These are phyloP conservation scores for Colletotrichum sp. DNA, from an alignment of 2,329 filamentous ascomycete genomes.

Conservation along the genomic window DNA sequence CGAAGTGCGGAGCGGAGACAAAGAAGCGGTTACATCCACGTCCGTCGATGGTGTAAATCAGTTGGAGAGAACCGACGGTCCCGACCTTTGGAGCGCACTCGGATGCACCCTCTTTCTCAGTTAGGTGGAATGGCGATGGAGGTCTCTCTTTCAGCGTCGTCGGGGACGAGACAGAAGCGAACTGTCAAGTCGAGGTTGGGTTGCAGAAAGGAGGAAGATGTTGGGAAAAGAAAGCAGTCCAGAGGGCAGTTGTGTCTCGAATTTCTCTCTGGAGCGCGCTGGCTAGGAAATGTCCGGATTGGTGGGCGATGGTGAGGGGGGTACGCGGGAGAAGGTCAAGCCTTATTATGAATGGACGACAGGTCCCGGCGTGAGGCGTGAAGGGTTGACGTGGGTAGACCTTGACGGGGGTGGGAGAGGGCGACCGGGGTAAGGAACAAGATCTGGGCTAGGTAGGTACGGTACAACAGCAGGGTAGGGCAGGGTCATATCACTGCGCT, in stretches of 20 bases:
- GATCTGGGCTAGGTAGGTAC: constrained; percentile 22
- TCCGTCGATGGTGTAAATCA: background rate
- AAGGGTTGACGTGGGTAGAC: constrained; percentile 22
- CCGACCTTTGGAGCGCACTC: constrained; percentile 6
- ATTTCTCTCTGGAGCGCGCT: constrained; percentile 20
- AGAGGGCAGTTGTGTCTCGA: constrained; percentile 21
- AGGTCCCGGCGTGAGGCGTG: constrained; percentile 20
- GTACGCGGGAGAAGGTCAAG: constrained; percentile 23
- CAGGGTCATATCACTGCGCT: constrained; percentile 21
- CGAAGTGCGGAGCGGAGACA: constrained; percentile 13
- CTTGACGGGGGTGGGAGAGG: background rate
- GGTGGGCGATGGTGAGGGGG: constrained; percentile 19
- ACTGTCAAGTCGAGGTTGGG: background rate
- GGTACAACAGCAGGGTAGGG: constrained; percentile 7
- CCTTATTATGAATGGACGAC: constrained; percentile 24
- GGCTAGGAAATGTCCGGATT: constrained; percentile 16
- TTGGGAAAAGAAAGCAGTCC: constrained; percentile 20
- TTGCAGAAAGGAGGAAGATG: constrained; percentile 10
- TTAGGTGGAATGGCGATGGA: background rate
- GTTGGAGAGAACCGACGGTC: constrained; percentile 2
- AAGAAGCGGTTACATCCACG: constrained; percentile 20
- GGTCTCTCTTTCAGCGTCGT: background rate
- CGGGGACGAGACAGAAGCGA: background rate
- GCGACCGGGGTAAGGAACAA: constrained; percentile 20
- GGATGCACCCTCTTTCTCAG: background rate